Evolutionary conservation across 441 rosid genomes (phyloP).

Genomic region (Codiaeum variegatum): DNA sequence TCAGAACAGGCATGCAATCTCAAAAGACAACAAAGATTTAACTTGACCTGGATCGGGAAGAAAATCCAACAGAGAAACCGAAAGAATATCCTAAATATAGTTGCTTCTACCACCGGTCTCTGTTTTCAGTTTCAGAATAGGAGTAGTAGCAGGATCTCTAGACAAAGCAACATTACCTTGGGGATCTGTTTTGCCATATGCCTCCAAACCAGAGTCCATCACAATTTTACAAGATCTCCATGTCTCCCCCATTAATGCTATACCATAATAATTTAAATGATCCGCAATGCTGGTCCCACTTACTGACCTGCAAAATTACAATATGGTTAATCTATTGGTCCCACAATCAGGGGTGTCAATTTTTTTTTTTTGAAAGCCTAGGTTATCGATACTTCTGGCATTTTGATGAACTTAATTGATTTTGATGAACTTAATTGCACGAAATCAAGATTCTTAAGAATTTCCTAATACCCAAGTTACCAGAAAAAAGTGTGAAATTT

Average conservation of each 20-base stretch:
- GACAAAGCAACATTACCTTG: conserved; percentile 65
- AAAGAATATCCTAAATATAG: conserved; percentile 14
- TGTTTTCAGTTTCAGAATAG: conserved; percentile 34
- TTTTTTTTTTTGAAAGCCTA: not conserved
- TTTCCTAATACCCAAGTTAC: not conserved
- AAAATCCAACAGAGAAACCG: not conserved
- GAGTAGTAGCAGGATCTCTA: conserved; percentile 26
- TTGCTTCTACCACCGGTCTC: conserved; percentile 18
- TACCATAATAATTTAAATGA: conserved; percentile 74
- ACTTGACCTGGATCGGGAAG: not conserved
- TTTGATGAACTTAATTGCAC: not conserved
- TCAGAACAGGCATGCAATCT: not conserved
- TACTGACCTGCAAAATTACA: conserved; percentile 58
- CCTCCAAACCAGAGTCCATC: conserved; percentile 41
- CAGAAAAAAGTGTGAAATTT: not conserved
- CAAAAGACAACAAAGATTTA: not conserved
- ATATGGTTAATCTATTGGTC: not conserved
- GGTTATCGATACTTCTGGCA: not conserved
- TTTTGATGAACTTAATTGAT: not conserved
- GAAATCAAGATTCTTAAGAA: not conserved
- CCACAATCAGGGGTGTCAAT: not conserved
- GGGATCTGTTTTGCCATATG: conserved; percentile 45
- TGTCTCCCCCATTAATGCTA: conserved; percentile 47
- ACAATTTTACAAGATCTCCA: conserved; percentile 73
- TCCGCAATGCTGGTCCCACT: conserved; percentile 67